Evolutionary conservation across 1,139 yeast species (phyloP).

Genomic region (Taphrina populina): DNA sequence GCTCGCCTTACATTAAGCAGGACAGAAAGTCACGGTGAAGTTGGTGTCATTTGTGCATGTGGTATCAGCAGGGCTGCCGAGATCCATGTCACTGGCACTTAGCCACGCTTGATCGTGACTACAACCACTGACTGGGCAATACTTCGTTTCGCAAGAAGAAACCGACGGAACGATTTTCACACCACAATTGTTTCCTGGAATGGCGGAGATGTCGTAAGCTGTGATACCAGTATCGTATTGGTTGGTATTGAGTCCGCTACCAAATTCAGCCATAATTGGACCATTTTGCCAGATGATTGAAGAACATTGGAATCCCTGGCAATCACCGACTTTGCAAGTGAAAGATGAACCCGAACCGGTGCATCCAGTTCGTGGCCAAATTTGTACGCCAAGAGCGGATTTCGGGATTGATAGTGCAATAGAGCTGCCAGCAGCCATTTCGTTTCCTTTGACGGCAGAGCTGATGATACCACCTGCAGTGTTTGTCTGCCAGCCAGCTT

Average conservation of each 20-base stretch:
- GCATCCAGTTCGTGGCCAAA: constrained; percentile 33
- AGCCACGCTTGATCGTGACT: constrained; percentile 25
- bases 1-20: too few relatives aligned
- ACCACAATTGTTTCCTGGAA: constrained; percentile 33
- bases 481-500: constrained; percentile 34
- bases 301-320: constrained; percentile 28
- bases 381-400: constrained; percentile 28
- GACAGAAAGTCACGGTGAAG: constrained; percentile 32
- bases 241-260: constrained; percentile 30
- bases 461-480: constrained; percentile 25
- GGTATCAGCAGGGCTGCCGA: constrained; percentile 31
- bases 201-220: constrained; percentile 33
- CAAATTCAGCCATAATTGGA: constrained; percentile 32
- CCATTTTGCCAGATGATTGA: constrained; percentile 33
- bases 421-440: constrained; percentile 21
- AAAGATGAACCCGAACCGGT: constrained; percentile 20
- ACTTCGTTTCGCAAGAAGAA: constrained; percentile 25
- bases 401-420: constrained; percentile 24
- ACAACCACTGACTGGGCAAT: constrained; percentile 27
- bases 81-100: constrained; percentile 18
- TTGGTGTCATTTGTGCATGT: constrained; percentile 26
- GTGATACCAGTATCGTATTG: constrained; percentile 32
- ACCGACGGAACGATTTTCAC: constrained; percentile 29
- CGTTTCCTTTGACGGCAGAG: constrained; percentile 25
- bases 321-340: constrained; percentile 27